These are phyloP conservation scores for Scytalidium lignicola DNA, from an alignment of 2,329 filamentous ascomycete species.

Conservation along the genomic window DNA sequence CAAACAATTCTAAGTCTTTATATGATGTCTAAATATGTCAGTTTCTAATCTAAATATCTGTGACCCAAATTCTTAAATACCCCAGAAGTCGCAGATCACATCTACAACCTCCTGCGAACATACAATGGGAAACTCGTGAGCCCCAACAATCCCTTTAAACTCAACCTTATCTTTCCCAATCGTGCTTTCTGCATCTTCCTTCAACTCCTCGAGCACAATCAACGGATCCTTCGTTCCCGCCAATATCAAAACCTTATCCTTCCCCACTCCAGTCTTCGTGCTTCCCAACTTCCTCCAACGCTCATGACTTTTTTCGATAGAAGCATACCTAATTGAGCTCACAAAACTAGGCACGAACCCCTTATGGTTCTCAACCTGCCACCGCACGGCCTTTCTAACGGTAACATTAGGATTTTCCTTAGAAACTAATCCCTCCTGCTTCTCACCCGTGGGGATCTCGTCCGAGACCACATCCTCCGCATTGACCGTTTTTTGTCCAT, in stretches of 20 bases:
- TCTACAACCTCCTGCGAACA: constrained; percentile 37
- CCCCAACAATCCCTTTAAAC: constrained; percentile 46
- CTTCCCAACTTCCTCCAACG: constrained; percentile 42
- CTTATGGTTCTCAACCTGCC: constrained; percentile 51
- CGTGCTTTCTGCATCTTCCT: constrained; percentile 43
- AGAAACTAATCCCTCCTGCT: constrained; percentile 6
- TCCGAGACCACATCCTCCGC: constrained; percentile 5
- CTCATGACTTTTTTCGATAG: constrained; percentile 47
- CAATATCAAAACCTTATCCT: constrained; percentile 46
- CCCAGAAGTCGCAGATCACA: constrained; percentile 45
- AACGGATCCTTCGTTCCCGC: constrained; percentile 43
- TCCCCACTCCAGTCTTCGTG: constrained; percentile 34
- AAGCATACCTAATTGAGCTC: constrained; percentile 49
- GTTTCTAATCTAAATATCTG: no score
- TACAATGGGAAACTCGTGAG: constrained; percentile 57
- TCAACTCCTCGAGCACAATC: constrained; percentile 44
- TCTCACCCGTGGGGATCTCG: constrained; percentile 5
- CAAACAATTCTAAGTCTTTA: no score
- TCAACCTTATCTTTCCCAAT: constrained; percentile 35
- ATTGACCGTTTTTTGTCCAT: not conserved
- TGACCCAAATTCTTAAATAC: no score
- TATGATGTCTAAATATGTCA: no score
- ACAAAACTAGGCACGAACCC: constrained; percentile 59
- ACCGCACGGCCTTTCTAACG: constrained; percentile 37
- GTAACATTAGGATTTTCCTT: constrained; percentile 13